Conservation (phyloP, 2,329 filamentous ascomycete genomes). For the Xylariaceae sp. region DNA sequence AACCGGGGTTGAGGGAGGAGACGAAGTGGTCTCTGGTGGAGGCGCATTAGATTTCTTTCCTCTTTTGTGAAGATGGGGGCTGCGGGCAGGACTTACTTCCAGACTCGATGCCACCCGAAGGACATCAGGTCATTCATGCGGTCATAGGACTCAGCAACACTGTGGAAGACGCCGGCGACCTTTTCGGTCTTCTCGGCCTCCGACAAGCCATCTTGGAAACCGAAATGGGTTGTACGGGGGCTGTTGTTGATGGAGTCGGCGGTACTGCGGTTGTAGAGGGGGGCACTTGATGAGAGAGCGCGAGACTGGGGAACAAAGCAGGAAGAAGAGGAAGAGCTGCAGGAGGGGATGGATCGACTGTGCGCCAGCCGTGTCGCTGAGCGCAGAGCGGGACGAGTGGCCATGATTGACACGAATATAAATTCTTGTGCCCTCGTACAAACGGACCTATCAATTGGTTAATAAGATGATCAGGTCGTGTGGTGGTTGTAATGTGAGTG, state of each 20-base stretch:
- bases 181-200: constrained; percentile 66
- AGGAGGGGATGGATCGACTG: constrained; percentile 9
- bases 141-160: constrained; percentile 90
- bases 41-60: constrained; percentile 7
- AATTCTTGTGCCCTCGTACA: too few species aligned
- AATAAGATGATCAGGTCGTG: not conserved
- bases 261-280: constrained; percentile 20
- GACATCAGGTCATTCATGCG: constrained; percentile 99
- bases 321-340: constrained; percentile 1
- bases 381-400: constrained; percentile 26
- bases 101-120: constrained; percentile 89
- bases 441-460: not conserved
- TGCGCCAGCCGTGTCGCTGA: constrained; percentile 22
- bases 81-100: constrained; percentile 56
- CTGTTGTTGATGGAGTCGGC: constrained; percentile 9
- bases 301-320: constrained; percentile 7
- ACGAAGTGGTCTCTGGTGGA: constrained; percentile 78
- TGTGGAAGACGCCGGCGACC: constrained; percentile 89
- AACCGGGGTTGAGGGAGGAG: constrained; percentile 79
- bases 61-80: not conserved
- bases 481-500: not conserved
- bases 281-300: constrained; percentile 25
- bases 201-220: constrained; percentile 72
- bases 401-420: constrained; percentile 23
- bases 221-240: constrained; percentile 71